Evolutionary conservation across 2,329 filamentous ascomycete genomes (phyloP), one percentile per base, ranked within the genome.

Genomic region (Sporothrix variecibatus): DNA sequence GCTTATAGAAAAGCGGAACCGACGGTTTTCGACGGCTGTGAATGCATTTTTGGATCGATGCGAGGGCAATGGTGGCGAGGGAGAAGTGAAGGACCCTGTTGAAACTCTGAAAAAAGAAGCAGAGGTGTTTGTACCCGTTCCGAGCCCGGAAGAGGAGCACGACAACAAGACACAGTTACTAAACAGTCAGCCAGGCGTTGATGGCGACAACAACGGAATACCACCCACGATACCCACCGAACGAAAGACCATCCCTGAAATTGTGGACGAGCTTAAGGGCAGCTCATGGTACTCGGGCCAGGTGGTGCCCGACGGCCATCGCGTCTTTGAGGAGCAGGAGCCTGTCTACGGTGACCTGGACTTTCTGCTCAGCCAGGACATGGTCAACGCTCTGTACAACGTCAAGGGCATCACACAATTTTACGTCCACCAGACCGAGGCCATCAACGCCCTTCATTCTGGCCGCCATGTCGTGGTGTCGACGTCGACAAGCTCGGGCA

Each of bases 301-400:
- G 82, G 94, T 99, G 76, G 95, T 98, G 0, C 94, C 95, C 0
- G 93, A 97, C 77, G 96, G 96, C 0, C 94, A 98, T 83, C 89
- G 95, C 46, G 93, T 97, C 0, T 97, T 98, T 79, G 94, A 97
- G 77, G 89, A 93, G 1, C 95, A 97, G 79, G 89, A 92, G 77
- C 86, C 95, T 0, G 88, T 95, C 0, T 94, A 93, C 78, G 95
- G 94, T 0, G 92, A 97, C 58, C 86, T 99, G 68, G 88, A 92
- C 38, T 99, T 98, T 79, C 85, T 92, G 23, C 87, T 99, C 8
- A 97, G 94, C 71, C 96, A 99, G 80, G 89, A 93, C 76, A 84
- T 99, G 69, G 95, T 99, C n/a, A 97, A 99, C 81, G 95, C 96
- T 0, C 83, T 99, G 0, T 99, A 97, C 84, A 98, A 98, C 78